Base-by-base conservation (phyloP, 208 protist species). In the Trypanosoma conorhini region DNA sequence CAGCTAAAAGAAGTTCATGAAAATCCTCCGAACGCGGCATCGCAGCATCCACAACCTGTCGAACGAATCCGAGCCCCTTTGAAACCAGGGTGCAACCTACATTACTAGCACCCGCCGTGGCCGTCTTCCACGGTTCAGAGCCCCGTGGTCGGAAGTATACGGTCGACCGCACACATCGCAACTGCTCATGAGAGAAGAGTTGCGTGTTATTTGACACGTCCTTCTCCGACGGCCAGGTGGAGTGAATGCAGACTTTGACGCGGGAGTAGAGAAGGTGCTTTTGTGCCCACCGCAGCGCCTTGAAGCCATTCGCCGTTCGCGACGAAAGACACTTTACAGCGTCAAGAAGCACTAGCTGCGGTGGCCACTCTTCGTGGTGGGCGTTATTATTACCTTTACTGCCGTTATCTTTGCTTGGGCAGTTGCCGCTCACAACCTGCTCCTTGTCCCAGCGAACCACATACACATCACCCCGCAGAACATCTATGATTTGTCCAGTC, bases 191-290 rank as follows among this genome's bases (percentile, higher is more conserved):
- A 42, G 44, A 67, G 38, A 76, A 76, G 26, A 80, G 42, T 50
- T 87, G 82, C 5, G 76, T 86, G 63, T 86, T 88, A 66, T 83
- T 82, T 22, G 82, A 62, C n/a, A 86, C 62, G 21, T 87, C 79
- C 46, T 68, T 76, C 58, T 88, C 82, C 21, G 70, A 74, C 0
- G 83, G 82, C 42, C 66, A 75, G 4, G 79, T 66, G 35, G 55
- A 78, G 78, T 86, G 77, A 19, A 92, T 72, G n/a, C 70, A 62
- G 31, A 88, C 82, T 30, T 62, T 19, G 5, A 92, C 76, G 22
- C 51, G 67, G 15, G 76, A 70, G 38, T 67, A 69, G 3, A 92
- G 35, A 3, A 92, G 60, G 19, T 73, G 44, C 28, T 67, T 67
- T 38, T 86, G 81, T n/a, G 81, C 68, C 81, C 83, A 92, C 42